Conservation (phyloP, 257 asterid species). For the Nicotiana otophora region DNA sequence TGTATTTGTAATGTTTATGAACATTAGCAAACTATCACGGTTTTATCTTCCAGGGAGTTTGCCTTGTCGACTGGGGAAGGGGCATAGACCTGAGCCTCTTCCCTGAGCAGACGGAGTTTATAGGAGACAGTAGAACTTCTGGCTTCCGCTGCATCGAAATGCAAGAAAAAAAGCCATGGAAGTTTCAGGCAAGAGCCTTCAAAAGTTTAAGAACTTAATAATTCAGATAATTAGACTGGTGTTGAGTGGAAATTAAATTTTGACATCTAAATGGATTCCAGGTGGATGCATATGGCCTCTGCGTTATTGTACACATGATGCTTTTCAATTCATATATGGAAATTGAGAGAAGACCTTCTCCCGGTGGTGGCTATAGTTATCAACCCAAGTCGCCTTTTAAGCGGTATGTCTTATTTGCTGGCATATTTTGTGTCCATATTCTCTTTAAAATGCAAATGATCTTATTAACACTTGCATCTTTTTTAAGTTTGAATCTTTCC, state of each 20-base stretch:
- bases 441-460: background rate
- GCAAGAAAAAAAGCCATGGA: slow-evolving; percentile 93
- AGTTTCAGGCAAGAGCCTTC: slow-evolving; percentile 54
- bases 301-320: slow-evolving; percentile 81
- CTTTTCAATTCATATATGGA: slow-evolving; percentile 85
- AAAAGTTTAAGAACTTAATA: background rate
- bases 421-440: background rate
- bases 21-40: slow-evolving; percentile 10
- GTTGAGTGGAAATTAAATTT: background rate
- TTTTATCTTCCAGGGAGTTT: slow-evolving; percentile 64
- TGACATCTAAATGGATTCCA: slow-evolving; percentile 18
- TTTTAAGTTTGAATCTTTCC: background rate
- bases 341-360: slow-evolving; percentile 46
- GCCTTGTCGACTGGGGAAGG: slow-evolving; percentile 98
- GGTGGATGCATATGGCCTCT: slow-evolving; percentile 84
- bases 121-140: slow-evolving; percentile 87
- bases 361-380: slow-evolving; percentile 47
- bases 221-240: background rate
- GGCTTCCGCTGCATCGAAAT: slow-evolving; percentile 93
- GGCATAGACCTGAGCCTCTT: slow-evolving; percentile 78
- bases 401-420: slow-evolving; percentile 33
- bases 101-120: slow-evolving; percentile 54
- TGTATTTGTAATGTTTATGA: background rate
- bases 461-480: background rate
- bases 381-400: slow-evolving; percentile 67